Conservation (phyloP, 2,329 filamentous ascomycete genomes). For the Fusarium sp. region DNA sequence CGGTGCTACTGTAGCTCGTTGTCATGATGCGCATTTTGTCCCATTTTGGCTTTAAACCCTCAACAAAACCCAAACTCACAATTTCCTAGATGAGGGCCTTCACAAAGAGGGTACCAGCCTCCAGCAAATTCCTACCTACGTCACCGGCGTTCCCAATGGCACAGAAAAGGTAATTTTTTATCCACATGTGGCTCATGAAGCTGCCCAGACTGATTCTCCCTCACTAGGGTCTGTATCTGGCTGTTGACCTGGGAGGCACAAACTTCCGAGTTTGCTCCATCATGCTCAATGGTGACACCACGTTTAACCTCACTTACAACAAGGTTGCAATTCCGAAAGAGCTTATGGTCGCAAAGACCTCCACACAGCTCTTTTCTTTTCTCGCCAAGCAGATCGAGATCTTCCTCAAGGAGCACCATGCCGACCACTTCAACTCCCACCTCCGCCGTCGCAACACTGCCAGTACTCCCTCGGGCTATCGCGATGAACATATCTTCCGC, state of each 20-base stretch:
- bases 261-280: conserved; percentile 99
- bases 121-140: conserved; percentile 97
- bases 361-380: conserved; percentile 89
- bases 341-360: conserved; percentile 88
- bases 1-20: conserved; percentile 2
- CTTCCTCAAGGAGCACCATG: conserved; percentile 88
- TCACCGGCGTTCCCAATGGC: conserved; percentile 94
- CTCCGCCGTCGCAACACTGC: conserved; percentile 70
- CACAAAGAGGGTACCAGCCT: conserved; percentile 80
- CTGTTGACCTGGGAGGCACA: conserved; percentile 96
- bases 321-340: conserved; percentile 91
- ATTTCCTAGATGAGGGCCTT: conserved; percentile 78
- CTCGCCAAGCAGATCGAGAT: conserved; percentile 90
- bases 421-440: conserved; percentile 82
- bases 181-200: not conserved
- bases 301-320: conserved; percentile 90
- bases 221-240: conserved; percentile 86
- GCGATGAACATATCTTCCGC: conserved; percentile 84
- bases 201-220: conserved; percentile 10
- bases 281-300: conserved; percentile 90
- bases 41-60: conserved; percentile 6
- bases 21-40: conserved; percentile 20
- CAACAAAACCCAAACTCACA: conserved; percentile 19
- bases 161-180: conserved; percentile 81
- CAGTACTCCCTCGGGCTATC: conserved; percentile 66